Base-by-base conservation (phyloP, 192 early-diverging fungal genomes). In the Kickxella alabastrina region DNA sequence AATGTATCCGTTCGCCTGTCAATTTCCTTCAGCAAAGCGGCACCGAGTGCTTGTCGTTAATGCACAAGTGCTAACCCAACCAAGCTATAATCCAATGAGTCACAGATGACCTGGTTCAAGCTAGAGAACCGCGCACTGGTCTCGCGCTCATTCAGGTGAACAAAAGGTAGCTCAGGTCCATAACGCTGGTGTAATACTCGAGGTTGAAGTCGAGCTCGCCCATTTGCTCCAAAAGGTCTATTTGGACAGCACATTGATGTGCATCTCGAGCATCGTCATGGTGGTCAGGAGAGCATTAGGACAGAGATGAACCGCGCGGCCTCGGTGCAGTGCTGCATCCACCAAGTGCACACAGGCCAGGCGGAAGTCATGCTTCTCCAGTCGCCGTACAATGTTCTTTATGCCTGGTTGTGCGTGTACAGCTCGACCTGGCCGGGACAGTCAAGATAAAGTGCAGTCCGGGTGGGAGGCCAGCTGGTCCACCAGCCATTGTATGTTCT, bases 391-490 rank as follows among this genome's bases (percentile, higher is more conserved):
- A 17, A 95, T 83, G 35, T 85, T 81, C 49, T 87, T 85, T 49
- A 98, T 21, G 90, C 75, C 42, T 80, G 67, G 71, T 95, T 89
- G 65, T 98, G 95, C 15, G 96, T 97, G 69, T 95, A 99, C 14
- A 99, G 82, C 57, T 99, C 96, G 18, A 99, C 95, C 62, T 99
- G 93, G 3, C 95, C 92, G 6, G 96, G 96, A 46, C 90, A 95
- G 71, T 99, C 96, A 99, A 90, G 26, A 99, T 84, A 43, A 96
- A 80, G 69, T 97, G 49, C 89, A 83, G 32, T 77, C 83, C 31
- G 73, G 65, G 50, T 62, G 54, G 14, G 50, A 53, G 15, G 58
- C 50, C 28, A 97, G 71, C 62, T 88, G 82, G 8, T 92, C 90
- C 15, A 84, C 67, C 10, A 99, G 76, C 91, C 94, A 99, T 34